Base-by-base conservation (phyloP, 148 eudicot genomes). In the Limonium bicolor region DNA sequence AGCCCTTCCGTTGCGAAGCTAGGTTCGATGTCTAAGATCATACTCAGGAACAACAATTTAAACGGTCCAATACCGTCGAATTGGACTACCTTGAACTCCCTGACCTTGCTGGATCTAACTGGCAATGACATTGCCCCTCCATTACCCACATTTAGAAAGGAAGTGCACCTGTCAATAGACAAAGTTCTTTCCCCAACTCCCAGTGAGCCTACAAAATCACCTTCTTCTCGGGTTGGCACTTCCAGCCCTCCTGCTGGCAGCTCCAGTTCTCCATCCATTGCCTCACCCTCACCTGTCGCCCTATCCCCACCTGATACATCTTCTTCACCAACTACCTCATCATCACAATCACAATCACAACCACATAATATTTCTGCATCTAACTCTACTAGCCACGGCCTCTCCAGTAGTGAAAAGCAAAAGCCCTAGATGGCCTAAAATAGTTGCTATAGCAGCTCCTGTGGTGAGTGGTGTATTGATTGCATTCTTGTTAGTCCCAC, bases 101-200 rank as follows among this genome's bases (percentile, higher is more conserved):
- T 92, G 36, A 46, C 59, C 14, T 2, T 60, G 41, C 30, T 92
- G 55, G 81, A 92, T 63, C 55, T 85, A 34, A 78, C 88, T 41
- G 58, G 65, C 56, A 92, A 92, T 64, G 59, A 76, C 30, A 58
- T 92, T 54, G 85, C 90, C 39, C 75, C 78, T 67, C 95, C 99
- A 19, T 41, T 64, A 56, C 99, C 95, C 4, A 61, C 56, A 1
- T 92, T 92, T 56, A 50, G 59, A 35, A 20, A 59, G 34, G 54
- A 48, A 16, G 74, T 81, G 19, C 73, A 76, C 46, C 41, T 92
- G 49, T 31, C 39, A 35, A 30, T 71, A 22, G 59, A 48, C 37
- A 72, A 72, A 21, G 81, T 73, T 56, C 54, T 86, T 60, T 61
- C 67, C 10, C 38, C 74, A 2, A 31, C 57, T 52, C 33, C 65